A percentile compares a stretch with the other conserved stretches of the same genome.
Evolutionary conservation across 1,139 yeast species (phyloP).

Genomic region (Debaryomyces sp.): DNA sequence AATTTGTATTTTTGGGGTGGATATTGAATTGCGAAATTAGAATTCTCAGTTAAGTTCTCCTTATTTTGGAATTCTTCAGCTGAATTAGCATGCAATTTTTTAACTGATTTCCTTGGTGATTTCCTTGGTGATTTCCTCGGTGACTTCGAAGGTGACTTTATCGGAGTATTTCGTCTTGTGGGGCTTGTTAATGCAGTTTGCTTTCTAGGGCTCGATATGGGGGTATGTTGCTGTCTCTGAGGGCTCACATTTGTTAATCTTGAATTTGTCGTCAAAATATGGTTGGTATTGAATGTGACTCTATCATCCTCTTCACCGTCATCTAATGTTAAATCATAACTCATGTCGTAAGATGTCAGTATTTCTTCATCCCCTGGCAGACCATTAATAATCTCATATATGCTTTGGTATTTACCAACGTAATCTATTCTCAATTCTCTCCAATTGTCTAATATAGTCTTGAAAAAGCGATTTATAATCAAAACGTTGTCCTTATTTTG

Average conservation of each 20-base stretch:
- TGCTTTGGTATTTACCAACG: conserved; percentile 1
- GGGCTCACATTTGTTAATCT: conserved; percentile 13
- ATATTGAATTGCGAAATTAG: conserved; percentile 32
- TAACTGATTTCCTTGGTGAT: neutral
- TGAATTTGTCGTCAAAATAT: conserved; percentile 16
- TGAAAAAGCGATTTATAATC: conserved; percentile 54
- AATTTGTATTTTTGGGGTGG: conserved; percentile 47
- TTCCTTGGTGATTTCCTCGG: neutral
- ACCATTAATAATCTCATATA: conserved; percentile 24
- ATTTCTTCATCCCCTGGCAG: conserved; percentile 14
- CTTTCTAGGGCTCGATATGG: neutral
- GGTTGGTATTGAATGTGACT: conserved; percentile 20
- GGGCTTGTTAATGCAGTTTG: conserved; percentile 7
- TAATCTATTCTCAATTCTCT: conserved; percentile 17
- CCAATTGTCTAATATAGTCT: conserved; percentile 54
- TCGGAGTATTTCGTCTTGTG: conserved; percentile 1
- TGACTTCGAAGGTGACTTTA: neutral
- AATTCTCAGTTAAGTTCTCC: conserved; percentile 22
- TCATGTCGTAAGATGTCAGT: conserved; percentile 28
- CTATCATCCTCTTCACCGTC: conserved; percentile 23
- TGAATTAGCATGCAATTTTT: neutral
- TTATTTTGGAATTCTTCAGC: neutral
- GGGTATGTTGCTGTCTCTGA: neutral
- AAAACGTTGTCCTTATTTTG: conserved; percentile 48
- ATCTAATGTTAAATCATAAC: conserved; percentile 35